Base-by-base conservation (phyloP, 140 eudicot genomes). In the Bidens hawaiensis region DNA sequence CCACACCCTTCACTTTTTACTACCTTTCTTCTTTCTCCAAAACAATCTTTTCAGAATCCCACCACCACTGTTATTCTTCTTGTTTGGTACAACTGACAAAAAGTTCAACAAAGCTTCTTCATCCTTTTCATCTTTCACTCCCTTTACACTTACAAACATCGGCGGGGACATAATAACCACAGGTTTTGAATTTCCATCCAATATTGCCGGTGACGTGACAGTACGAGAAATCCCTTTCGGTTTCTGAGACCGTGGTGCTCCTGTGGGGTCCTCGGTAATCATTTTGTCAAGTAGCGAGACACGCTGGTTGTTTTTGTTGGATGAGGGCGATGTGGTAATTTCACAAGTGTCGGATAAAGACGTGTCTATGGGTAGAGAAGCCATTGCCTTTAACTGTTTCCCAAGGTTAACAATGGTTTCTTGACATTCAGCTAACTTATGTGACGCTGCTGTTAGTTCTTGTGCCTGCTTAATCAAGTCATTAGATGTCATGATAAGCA, bases 381-480 rank as follows among this genome's bases (percentile, higher is more conserved):
- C 76, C 69, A 93, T 52, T 63, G 96, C 94, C 85, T 85, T 75
- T 51, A 93, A 70, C 73, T 88, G 99, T 75, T 83, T 88, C 60
- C 99, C 96, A 2, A 88, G 76, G 75, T 78, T 78, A 28, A 79
- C 42, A 67, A 93, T 80, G 56, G 95, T 85, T 79, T 88, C 96
- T 83, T 88, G 96, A 72, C 99, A 91, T 68, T 84, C 89, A 25
- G 99, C 99, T 73, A 93, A 51, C 78, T 83, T 85, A 18, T 88
- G 89, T 47, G 99, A 93, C 63, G 96, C 96, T 76, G 87, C 78
- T 49, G 78, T 67, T 28, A 82, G 83, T 75, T 84, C 96, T 73
- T 75, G 66, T 63, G 78, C 93, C 98, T 91, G 63, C 73, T 78
- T 45, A 27, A 15, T 62, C 3, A 17, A 30, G 11, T 25, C 4